These are phyloP conservation scores for Pleurotus eryngii DNA, from an alignment of 768 basidiomycete genomes.

Conservation along the genomic window DNA sequence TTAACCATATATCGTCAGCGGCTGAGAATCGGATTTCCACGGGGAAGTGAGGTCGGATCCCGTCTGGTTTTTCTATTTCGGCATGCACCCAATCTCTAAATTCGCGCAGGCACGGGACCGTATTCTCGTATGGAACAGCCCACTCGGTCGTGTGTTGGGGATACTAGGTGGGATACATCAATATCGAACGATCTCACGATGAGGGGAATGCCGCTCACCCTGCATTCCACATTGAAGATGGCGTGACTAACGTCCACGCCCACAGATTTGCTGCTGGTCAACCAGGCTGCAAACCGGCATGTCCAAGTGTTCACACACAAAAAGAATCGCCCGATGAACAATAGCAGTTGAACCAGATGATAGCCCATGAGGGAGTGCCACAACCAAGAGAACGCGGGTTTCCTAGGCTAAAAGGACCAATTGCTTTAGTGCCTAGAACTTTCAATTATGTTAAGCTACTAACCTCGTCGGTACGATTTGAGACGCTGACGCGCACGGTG, in stretches of 20 bases:
- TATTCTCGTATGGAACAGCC: constrained; percentile 75
- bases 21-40: constrained; percentile 90
- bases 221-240: constrained; percentile 92
- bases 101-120: constrained; percentile 65
- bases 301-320: constrained; percentile 60
- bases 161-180: constrained; percentile 45
- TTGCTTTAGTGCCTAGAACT: constrained; percentile 9
- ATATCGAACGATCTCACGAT: not conserved
- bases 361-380: constrained; percentile 71
- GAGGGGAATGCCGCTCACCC: constrained; percentile 48
- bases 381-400: constrained; percentile 56
- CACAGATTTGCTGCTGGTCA: constrained; percentile 49
- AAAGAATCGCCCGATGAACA: constrained; percentile 73
- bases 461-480: constrained; percentile 79
- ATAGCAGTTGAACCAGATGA: constrained; percentile 79
- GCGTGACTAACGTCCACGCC: constrained; percentile 75
- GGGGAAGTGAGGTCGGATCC: constrained; percentile 86
- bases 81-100: constrained; percentile 67
- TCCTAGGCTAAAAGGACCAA: constrained; percentile 41
- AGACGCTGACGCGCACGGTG: constrained; percentile 64
- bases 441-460: constrained; percentile 1
- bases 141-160: constrained; percentile 95
- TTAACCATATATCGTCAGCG: constrained; percentile 91
- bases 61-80: constrained; percentile 64
- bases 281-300: constrained; percentile 66